A percentile compares a stretch with the other conserved stretches of the same genome.
These are phyloP conservation scores for Gracilaria domingensis DNA, from an alignment of 23 red algal genomes.

Conservation along the genomic window DNA sequence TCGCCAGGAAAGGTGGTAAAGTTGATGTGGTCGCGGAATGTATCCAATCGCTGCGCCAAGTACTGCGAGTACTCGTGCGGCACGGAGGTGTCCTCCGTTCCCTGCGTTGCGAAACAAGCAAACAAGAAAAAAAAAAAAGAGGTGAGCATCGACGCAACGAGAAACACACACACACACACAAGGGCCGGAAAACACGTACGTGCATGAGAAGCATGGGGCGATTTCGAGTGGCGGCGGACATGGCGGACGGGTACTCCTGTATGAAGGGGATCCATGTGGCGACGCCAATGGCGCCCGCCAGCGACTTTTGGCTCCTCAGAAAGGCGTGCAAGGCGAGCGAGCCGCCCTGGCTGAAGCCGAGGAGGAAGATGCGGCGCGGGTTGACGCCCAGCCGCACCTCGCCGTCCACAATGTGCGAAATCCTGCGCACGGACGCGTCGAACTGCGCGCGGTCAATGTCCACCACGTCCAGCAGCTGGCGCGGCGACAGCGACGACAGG, in stretches of 20 bases:
- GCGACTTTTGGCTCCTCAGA: slow-evolving; percentile 13
- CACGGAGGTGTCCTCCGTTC: slow-evolving; percentile 53
- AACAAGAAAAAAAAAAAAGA: neutral
- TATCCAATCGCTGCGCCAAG: slow-evolving; percentile 9
- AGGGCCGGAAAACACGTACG: slow-evolving; percentile 1
- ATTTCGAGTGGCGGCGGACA: slow-evolving; percentile 36
- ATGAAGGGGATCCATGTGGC: slow-evolving; percentile 66
- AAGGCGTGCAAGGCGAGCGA: slow-evolving; percentile 58
- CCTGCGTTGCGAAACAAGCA: slow-evolving; percentile 17
- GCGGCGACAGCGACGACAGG: neutral
- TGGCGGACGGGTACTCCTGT: slow-evolving; percentile 26
- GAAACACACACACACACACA: neutral
- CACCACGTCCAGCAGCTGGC: slow-evolving; percentile 7
- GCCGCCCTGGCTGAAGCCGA: slow-evolving; percentile 73
- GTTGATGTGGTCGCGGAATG: slow-evolving; percentile 35
- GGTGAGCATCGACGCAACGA: neutral
- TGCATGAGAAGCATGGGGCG: slow-evolving; percentile 45
- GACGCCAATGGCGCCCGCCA: slow-evolving; percentile 62
- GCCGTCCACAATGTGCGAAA: slow-evolving; percentile 46
- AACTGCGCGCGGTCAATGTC: slow-evolving; percentile 39
- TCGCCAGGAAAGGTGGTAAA: slow-evolving; percentile 49
- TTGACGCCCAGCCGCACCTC: slow-evolving; percentile 45
- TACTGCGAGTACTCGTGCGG: slow-evolving; percentile 8
- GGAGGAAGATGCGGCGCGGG: slow-evolving; percentile 51
- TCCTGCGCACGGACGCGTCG: neutral